Conservation (phyloP, 2,329 filamentous ascomycete genomes). For the Claviceps sp. region DNA sequence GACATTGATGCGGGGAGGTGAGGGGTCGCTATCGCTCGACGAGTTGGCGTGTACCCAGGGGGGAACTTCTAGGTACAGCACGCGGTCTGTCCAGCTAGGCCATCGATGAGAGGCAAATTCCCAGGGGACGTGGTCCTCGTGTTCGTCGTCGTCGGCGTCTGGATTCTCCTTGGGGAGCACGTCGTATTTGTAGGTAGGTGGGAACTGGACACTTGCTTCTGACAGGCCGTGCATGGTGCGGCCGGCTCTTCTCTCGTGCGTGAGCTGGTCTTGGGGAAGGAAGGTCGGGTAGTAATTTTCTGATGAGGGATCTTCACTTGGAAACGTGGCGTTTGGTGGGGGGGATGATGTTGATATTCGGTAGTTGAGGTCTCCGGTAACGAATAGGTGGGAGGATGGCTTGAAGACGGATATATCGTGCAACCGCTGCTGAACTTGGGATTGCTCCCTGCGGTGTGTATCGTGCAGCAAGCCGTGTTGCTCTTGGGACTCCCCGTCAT, state of each 20-base stretch:
- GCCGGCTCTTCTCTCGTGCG: conserved; percentile 51
- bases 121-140: conserved; percentile 37
- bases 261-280: conserved; percentile 66
- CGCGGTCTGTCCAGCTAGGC: conserved; percentile 87
- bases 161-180: conserved; percentile 15
- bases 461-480: conserved; percentile 21
- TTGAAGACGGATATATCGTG: conserved; percentile 58
- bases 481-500: conserved; percentile 10
- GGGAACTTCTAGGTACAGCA: conserved; percentile 60
- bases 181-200: conserved; percentile 88
- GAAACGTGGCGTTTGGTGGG: conserved; percentile 48
- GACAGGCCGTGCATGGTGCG: conserved; percentile 64
- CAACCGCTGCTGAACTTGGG: conserved; percentile 29
- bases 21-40: conserved; percentile 8
- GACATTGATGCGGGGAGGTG: conserved; percentile 30
- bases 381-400: conserved; percentile 63
- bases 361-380: conserved; percentile 92
- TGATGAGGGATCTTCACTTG: conserved; percentile 40
- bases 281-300: conserved; percentile 52
- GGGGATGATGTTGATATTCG: conserved; percentile 62
- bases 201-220: conserved; percentile 65
- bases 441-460: conserved; percentile 20
- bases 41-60: conserved; percentile 30
- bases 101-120: conserved; percentile 70
- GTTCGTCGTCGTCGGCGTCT: conserved; percentile 13